A percentile compares a stretch with the other conserved stretches of the same genome.
Evolutionary conservation across 805 yeast genomes (phyloP).

Genomic region (Metschnikowia noctiluminum): DNA sequence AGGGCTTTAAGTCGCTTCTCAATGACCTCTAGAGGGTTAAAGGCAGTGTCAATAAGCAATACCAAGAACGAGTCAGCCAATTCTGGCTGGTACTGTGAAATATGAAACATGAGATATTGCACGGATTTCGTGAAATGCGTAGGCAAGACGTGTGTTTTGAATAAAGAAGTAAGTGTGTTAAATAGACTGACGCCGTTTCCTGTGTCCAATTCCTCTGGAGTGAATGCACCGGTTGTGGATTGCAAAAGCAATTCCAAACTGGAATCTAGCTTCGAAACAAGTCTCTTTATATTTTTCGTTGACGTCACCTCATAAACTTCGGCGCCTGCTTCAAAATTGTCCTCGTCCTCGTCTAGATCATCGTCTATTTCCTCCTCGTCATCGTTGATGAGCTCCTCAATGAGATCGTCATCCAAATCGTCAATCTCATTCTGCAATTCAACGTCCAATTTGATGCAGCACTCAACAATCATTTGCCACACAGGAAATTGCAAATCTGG

Average conservation of each 20-base stretch:
- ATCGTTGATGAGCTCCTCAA: constrained; percentile 48
- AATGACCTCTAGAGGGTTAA: constrained; percentile 61
- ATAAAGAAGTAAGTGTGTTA: constrained; percentile 70
- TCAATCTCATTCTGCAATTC: constrained; percentile 87
- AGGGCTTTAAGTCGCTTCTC: constrained; percentile 83
- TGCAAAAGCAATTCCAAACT: constrained; percentile 57
- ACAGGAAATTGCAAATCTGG: constrained; percentile 68
- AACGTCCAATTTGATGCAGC: constrained; percentile 82
- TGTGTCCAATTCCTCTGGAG: constrained; percentile 47
- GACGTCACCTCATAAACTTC: constrained; percentile 33
- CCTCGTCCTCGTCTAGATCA: constrained; percentile 16
- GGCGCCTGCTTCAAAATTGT: constrained; percentile 28
- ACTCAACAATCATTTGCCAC: constrained; percentile 80
- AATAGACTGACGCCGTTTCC: constrained; percentile 69
- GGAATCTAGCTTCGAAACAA: constrained; percentile 69
- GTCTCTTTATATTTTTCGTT: constrained; percentile 46
- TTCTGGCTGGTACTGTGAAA: constrained; percentile 78
- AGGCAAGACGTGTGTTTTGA: constrained; percentile 79
- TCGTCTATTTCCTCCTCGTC: constrained; percentile 48
- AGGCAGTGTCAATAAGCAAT: constrained; percentile 76
- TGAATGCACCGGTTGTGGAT: constrained; percentile 48
- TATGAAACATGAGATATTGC: constrained; percentile 78
- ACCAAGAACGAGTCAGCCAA: constrained; percentile 83
- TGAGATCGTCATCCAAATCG: constrained; percentile 69
- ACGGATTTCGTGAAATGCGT: constrained; percentile 89